phyloP scores from a whole-genome alignment of 495 filamentous ascomycete species.

The Xylaria palmicola region DNA sequence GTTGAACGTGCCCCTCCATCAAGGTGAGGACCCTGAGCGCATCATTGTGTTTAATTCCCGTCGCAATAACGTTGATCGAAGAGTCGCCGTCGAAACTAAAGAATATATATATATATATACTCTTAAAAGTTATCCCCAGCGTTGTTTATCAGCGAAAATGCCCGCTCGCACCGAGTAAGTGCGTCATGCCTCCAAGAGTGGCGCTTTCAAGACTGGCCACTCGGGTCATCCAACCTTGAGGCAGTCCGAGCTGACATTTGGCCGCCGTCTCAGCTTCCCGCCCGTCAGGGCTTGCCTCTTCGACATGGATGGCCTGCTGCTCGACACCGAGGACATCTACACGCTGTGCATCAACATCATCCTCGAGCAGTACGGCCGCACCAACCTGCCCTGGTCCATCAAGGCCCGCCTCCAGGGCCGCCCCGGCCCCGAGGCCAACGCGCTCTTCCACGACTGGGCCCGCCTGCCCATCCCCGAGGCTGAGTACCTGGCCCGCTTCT shows the following conservation, averaged over 20 bases:
- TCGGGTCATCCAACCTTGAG: not conserved
- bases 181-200: not conserved
- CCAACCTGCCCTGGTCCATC: constrained; percentile 81
- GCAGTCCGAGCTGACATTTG: constrained; percentile 9
- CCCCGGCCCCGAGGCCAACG: constrained; percentile 64
- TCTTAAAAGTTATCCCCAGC: not conserved
- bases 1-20: constrained; percentile 20
- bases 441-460: constrained; percentile 69
- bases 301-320: constrained; percentile 96
- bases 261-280: constrained; percentile 55
- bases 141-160: constrained; percentile 27
- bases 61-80: not conserved
- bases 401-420: constrained; percentile 96
- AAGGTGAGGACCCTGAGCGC: not conserved
- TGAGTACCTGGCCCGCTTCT: constrained; percentile 59
- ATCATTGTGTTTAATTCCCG: not conserved
- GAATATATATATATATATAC: not conserved
- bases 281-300: constrained; percentile 91
- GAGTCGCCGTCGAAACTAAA: not conserved
- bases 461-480: constrained; percentile 72
- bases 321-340: constrained; percentile 93
- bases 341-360: constrained; percentile 78
- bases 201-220: not conserved
- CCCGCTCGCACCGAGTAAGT: constrained; percentile 43
- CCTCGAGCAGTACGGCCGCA: constrained; percentile 69